Base-by-base conservation (phyloP, 208 protist genomes). In the Leishmania amazonensis region DNA sequence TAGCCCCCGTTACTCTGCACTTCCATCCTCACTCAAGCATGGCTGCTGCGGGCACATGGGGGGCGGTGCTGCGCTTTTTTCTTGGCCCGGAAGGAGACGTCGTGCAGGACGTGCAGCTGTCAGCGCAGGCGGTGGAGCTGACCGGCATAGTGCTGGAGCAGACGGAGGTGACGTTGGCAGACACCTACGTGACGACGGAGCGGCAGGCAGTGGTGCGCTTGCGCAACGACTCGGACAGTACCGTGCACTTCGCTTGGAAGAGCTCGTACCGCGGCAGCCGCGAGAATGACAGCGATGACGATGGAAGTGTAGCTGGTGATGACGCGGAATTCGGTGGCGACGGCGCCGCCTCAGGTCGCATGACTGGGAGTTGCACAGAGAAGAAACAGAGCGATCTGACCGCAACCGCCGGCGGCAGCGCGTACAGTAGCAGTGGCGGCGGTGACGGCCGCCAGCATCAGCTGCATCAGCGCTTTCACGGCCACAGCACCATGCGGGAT, bases 121-220 rank as follows among this genome's bases (percentile, higher is more conserved):
- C 75, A 19, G 98, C 95, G 47, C 68, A 64, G 15, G 91, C 87
- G 24, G 45, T 88, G 17, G 96, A 98, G 81, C 79, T 99, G 3
- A 78, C 83, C 64, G 91, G 83, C 57, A 73, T 99, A 7, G 75
- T 76, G 35, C 83, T 99, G 42, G 93, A 98, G 47, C 80, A 77
- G 57, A 76, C 24, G 28, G 75, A 76, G 31, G 67, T 99, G n/a
- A 76, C 81, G 35, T 91, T 99, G 47, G 86, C 88, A 1, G 88
- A 91, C 53, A 99, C 97, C 2, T 99, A 97, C 88, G 97, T 99
- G 47, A 95, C 94, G 51, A 91, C 97, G 31, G 89, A 96, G 82
- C 94, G 93, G 47, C 94, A 98, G 88, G 75, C 79, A 28, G 90
- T 96, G 8, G 89, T 99, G 73, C 87, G 85, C 28, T 83, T 99